These are phyloP conservation scores for Fusarium nelsonii DNA, from an alignment of 2,329 filamentous ascomycete genomes.

Conservation along the genomic window DNA sequence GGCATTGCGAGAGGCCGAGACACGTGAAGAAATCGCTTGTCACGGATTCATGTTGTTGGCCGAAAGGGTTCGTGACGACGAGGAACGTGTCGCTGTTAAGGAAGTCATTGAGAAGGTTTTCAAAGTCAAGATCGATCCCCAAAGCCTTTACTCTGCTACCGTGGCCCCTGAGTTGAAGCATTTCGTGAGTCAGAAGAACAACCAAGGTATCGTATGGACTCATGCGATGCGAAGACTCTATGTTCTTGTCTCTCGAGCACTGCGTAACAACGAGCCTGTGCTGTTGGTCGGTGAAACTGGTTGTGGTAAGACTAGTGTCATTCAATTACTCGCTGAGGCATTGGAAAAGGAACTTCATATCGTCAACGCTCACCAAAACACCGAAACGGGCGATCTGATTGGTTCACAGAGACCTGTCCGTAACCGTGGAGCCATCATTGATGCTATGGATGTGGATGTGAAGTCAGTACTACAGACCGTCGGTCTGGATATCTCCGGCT, in stretches of 20 bases:
- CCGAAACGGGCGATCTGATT: conserved; percentile 96
- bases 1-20: conserved; percentile 87
- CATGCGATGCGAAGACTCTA: conserved; percentile 93
- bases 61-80: conserved; percentile 91
- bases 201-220: conserved; percentile 88
- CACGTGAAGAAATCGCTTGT: conserved; percentile 85
- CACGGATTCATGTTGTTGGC: conserved; percentile 98
- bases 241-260: conserved; percentile 85
- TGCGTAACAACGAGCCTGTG: conserved; percentile 92
- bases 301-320: conserved; percentile 97
- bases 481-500: conserved; percentile 55
- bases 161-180: conserved; percentile 68
- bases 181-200: conserved; percentile 61
- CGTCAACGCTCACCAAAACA: conserved; percentile 98
- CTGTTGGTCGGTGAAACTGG: conserved; percentile 96
- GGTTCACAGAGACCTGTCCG: conserved; percentile 92
- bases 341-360: conserved; percentile 82
- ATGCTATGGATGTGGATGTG: conserved; percentile 74
- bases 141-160: conserved; percentile 75
- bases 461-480: conserved; percentile 58
- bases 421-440: conserved; percentile 80
- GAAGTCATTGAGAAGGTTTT: conserved; percentile 90
- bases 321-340: conserved; percentile 89
- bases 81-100: conserved; percentile 88
- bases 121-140: conserved; percentile 83